phyloP scores from a whole-genome alignment of 495 filamentous ascomycete genomes.

The Penicillium robsamsonii region DNA sequence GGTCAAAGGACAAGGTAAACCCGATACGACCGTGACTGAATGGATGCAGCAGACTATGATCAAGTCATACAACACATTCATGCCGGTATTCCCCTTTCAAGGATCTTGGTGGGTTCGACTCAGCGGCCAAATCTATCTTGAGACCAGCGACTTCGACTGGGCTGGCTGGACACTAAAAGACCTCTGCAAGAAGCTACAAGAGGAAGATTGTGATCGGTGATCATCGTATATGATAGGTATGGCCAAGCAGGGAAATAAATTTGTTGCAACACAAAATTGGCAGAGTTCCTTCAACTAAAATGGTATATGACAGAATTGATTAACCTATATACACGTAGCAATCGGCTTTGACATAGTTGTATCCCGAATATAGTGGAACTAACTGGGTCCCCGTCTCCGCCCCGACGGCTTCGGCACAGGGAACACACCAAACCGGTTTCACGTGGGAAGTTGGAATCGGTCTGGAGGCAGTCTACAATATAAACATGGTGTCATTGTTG shows the following conservation, averaged over 20 bases:
- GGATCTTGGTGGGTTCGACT: slow-evolving; percentile 62
- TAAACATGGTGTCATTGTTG: background rate
- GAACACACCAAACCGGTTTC: background rate
- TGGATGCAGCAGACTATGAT: slow-evolving; percentile 58
- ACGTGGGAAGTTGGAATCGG: background rate
- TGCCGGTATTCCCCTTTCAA: slow-evolving; percentile 56
- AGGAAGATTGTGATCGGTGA: background rate
- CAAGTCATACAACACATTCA: slow-evolving; percentile 61
- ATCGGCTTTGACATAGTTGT: too few species aligned
- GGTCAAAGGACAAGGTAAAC: slow-evolving; percentile 19
- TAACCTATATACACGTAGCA: too few species aligned
- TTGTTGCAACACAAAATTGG: too few species aligned
- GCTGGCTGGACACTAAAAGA: slow-evolving; percentile 54
- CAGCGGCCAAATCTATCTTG: slow-evolving; percentile 74
- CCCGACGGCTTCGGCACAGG: slow-evolving; percentile 5
- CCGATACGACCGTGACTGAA: slow-evolving; percentile 29
- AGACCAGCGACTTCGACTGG: slow-evolving; percentile 68
- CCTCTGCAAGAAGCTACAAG: slow-evolving; percentile 42
- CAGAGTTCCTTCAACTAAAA: too few species aligned
- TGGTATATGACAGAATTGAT: too few species aligned
- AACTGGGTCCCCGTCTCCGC: background rate
- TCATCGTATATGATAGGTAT: background rate
- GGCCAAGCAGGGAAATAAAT: background rate
- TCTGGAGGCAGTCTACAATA: background rate
- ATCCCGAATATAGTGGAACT: background rate